phyloP scores from a whole-genome alignment of 164 flowering plant species.

The Buxus sempervirens region DNA sequence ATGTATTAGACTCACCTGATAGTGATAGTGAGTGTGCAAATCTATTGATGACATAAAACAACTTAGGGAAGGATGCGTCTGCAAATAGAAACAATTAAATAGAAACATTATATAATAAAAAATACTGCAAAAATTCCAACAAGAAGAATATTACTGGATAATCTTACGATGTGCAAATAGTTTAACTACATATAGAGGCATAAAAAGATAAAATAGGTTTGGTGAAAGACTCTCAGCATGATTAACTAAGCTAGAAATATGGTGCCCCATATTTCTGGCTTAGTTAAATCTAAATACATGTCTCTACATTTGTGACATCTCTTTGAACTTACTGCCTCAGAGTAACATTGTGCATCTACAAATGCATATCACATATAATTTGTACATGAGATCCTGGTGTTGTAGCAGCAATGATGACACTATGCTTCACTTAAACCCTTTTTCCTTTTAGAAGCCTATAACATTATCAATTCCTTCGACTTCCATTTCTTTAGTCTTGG shows the following conservation, averaged over 20 bases:
- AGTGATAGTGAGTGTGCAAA: conserved; percentile 79
- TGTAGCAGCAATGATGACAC: too few relatives aligned
- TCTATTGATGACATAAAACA: conserved; percentile 89
- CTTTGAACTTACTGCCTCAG: too few relatives aligned
- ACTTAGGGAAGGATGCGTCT: conserved; percentile 91
- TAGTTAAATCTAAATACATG: too few relatives aligned
- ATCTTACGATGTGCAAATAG: neutral
- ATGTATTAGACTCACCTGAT: conserved; percentile 55
- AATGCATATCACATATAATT: neutral
- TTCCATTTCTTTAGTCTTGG: neutral
- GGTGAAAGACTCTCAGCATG: too few relatives aligned
- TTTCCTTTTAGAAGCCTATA: neutral
- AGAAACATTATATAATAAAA: neutral
- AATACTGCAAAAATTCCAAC: neutral
- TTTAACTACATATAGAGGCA: neutral
- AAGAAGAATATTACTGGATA: neutral
- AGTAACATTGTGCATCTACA: too few relatives aligned
- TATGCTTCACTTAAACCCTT: too few relatives aligned
- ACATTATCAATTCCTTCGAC: neutral
- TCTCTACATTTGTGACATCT: too few relatives aligned
- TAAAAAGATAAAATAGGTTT: neutral
- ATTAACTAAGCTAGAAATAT: too few relatives aligned
- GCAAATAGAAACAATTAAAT: conserved; percentile 22
- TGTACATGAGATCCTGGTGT: neutral
- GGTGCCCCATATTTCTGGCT: too few relatives aligned